Base-by-base conservation (phyloP, 2,329 filamentous ascomycete species). In the Fusarium annulatum region DNA sequence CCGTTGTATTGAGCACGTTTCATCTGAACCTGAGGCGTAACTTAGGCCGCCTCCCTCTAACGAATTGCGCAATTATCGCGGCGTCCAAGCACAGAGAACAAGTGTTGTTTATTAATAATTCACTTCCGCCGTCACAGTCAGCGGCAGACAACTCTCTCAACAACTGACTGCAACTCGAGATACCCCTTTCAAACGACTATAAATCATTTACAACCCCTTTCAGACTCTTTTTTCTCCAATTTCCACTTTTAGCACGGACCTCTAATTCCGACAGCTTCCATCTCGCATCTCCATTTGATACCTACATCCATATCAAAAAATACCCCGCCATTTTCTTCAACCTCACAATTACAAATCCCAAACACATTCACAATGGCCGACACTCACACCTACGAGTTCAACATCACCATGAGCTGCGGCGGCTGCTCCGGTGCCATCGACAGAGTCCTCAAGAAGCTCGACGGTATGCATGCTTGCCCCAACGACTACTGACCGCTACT, bases 381-480 rank as follows among this genome's bases (percentile, higher is more conserved):
- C 76, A 94, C 77, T 48, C 94, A 97, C 87, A 94, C 91, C 77
- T 98, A 98, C 92, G 94, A 96, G 84, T 98, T 98, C 88, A 92
- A 95, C 84, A 90, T 98, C 83, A 88, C 87, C 84, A 99, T 99
- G 96, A 93, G 88, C 88, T 99, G 96, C 86, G 91, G 94, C 81
- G 96, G 96, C 83, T 99, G 96, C 91, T 98, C 95, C 51, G 95
- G 95, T 80, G 96, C 96, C 76, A 89, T 99, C 49, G 93, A 97
- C 85, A 90, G 95, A 59, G 95, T 98, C 51, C 90, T 99, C 74
- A 96, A 94, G 87, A 97, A 94, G 86, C 91, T 97, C 5, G 93
- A 97, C 26, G 95, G 95, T 97, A 81, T 74, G 89, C 84, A 39
- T 33, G 16, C 51, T 9, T 2, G 9, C 23, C 18, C 18, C 18